Evolutionary conservation across 2,329 filamentous ascomycete genomes (phyloP), one percentile per base, ranked within the genome.

Genomic region (Cladosporium sp.): DNA sequence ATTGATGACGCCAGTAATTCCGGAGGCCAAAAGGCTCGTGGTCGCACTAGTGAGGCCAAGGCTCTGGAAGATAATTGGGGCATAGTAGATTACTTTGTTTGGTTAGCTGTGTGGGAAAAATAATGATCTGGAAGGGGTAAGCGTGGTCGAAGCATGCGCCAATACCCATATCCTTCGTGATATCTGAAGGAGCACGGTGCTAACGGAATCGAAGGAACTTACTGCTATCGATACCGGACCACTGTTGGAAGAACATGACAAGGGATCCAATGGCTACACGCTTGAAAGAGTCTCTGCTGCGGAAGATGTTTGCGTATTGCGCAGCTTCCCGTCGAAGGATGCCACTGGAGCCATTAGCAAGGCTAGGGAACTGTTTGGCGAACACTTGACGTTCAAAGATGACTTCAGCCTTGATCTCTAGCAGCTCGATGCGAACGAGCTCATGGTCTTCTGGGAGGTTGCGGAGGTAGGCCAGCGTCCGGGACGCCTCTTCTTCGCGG

Each of bases 341-440:
- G 18, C 18, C n/a, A 33, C n/a, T 37, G 5, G 29, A 21, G 21
- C 53, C 31, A 14, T 23, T 21, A 10, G n/a, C 33, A 11, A 33
- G 31, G 29, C 53, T 31, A 12, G 18, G 31, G 2, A 23, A 33
- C n/a, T 35, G 18, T 14, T 57, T 21, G 8, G 29, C 10, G n/a
- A 49, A 28, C 21, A 44, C 29, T n/a, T 61, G 23, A 29, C 28
- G 91, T 77, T 94, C 91, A 69, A 94, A 95, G 18, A 90, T 76
- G 0, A 87, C 89, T 74, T 92, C 89, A 0, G 91, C 90, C 76
- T 91, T 91, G 79, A 94, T 93, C 75, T 94, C 91, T 18, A 92
- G 84, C 72, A 90, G 92, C 72, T 94, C 91, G 1, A 92, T 82
- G 68, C 89, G 84, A 44, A 93, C 85, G 0, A 91, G 82, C 65